These are phyloP conservation scores for Fusarium sp. DNA, from an alignment of 2,329 filamentous ascomycete species.

Conservation along the genomic window DNA sequence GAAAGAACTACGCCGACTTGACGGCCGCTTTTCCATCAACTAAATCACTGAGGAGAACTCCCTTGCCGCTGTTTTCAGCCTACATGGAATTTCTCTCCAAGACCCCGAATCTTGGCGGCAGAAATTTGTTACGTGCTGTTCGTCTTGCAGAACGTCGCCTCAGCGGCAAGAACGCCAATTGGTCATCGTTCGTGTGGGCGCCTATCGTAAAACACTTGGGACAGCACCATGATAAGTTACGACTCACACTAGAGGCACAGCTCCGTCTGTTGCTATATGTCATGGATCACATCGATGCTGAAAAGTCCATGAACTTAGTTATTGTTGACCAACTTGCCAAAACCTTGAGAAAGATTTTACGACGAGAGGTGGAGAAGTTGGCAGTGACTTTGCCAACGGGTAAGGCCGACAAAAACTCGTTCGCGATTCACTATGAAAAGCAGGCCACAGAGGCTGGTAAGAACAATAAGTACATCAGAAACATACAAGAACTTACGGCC, in stretches of 20 bases:
- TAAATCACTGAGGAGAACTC: conserved; percentile 43
- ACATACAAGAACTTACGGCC: conserved; percentile 8
- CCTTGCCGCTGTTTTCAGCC: conserved; percentile 59
- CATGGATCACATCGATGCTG: conserved; percentile 47
- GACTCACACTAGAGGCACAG: conserved; percentile 49
- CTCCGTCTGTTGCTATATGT: conserved; percentile 48
- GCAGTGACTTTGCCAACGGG: conserved; percentile 29
- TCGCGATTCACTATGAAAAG: conserved; percentile 32
- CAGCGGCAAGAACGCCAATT: conserved; percentile 39
- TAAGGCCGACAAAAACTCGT: conserved; percentile 26
- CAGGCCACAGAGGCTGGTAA: conserved; percentile 23
- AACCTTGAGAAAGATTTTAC: conserved; percentile 46
- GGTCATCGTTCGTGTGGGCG: conserved; percentile 51
- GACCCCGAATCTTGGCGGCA: conserved; percentile 37
- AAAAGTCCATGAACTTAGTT: conserved; percentile 31
- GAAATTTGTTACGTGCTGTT: conserved; percentile 51
- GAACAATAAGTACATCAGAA: conserved; percentile 4
- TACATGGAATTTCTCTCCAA: conserved; percentile 58
- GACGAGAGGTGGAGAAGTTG: conserved; percentile 45
- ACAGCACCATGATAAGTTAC: conserved; percentile 47
- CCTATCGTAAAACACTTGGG: conserved; percentile 52
- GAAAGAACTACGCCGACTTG: conserved; percentile 34
- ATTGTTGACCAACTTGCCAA: conserved; percentile 45
- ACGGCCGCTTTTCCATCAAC: conserved; percentile 42
- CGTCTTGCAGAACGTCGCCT: conserved; percentile 48